Evolutionary conservation across 192 early-diverging fungal species (phyloP), one percentile per base, ranked within the genome.

Genomic region (Backusella australiensis): DNA sequence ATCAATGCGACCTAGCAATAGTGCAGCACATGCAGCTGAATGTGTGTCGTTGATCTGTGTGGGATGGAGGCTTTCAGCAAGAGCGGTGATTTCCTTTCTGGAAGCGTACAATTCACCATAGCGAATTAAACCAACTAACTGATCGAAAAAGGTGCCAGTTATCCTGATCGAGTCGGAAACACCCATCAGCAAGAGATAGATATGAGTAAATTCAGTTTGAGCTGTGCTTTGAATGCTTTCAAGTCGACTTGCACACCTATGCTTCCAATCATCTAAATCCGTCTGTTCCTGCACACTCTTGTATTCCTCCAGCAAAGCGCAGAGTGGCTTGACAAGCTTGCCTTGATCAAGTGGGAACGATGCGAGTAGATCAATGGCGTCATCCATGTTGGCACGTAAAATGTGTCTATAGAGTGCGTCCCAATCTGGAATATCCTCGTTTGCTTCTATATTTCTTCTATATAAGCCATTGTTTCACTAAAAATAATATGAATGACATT

Each of bases 371-470:
- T 46, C 23, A 17, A 46, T 32, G 17, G 70, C 70, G 6, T 72
- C 70, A 52, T 52, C 70, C 5, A 72, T 19, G 17, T 72, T 34
- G 15, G 26, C 46, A 23, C 70, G 70, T 32, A 72, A 72, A 17
- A 72, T 29, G 17, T 46, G 6, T 72, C 70, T 52, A 63, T 4
- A 63, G 1, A 63, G 23, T 63, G 56, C 19, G 12, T 9, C 12
- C 56, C 56, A 63, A 29, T 63, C 56, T 29, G 0, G 1, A 29
- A 12, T 23, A 26, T 1, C 26, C 23, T 63, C 12, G 8, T 29
- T 29, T 11, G 7, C 23, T 29, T 29, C 56, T 63, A 63, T 21
- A 17, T 56, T 56, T 59, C 12, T 5, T 15, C 11, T 53, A 21
- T 6, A 23, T 59, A 26, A 26, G 23, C 15, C 42, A 44, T 44